Conservation (phyloP, 495 filamentous ascomycete species). For the Aspergillus steynii region DNA sequence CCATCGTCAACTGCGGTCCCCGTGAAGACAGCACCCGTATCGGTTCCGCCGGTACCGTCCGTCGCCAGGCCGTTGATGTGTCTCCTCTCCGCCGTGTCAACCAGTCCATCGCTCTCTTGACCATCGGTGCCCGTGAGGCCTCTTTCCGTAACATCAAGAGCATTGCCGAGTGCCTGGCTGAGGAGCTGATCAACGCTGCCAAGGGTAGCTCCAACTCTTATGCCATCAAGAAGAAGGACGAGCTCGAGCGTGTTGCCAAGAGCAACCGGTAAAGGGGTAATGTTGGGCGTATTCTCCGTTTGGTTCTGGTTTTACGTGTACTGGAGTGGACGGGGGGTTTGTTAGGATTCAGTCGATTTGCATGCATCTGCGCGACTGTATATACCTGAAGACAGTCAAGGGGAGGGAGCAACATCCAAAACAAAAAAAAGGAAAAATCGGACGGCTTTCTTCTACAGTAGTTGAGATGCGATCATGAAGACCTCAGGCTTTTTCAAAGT, state of each 20-base stretch:
- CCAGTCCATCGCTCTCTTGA: slow-evolving; percentile 97
- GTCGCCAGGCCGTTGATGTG: slow-evolving; percentile 99
- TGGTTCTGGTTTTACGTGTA: slow-evolving; percentile 46
- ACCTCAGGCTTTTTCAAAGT: slow-evolving; percentile 34
- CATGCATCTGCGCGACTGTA: slow-evolving; percentile 51
- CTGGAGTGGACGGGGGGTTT: slow-evolving; percentile 52
- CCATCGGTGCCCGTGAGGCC: slow-evolving; percentile 95
- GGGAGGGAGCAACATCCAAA: slow-evolving; percentile 42
- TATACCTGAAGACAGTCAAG: slow-evolving; percentile 43
- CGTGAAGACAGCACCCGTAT: slow-evolving; percentile 99
- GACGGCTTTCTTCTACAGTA: slow-evolving; percentile 48
- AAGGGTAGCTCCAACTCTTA: slow-evolving; percentile 99
- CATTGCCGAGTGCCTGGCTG: slow-evolving; percentile 95
- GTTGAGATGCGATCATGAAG: slow-evolving; percentile 51
- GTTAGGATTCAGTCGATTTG: slow-evolving; percentile 50
- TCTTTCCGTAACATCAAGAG: slow-evolving; percentile 99
- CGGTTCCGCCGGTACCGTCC: slow-evolving; percentile 97
- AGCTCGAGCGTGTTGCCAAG: slow-evolving; percentile 99
- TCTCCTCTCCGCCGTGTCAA: slow-evolving; percentile 99
- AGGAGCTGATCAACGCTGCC: slow-evolving; percentile 99
- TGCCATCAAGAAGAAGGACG: slow-evolving; percentile 99
- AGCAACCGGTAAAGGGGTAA: slow-evolving; percentile 83
- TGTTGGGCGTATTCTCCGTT: slow-evolving; percentile 50
- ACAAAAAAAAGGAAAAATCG: slow-evolving; percentile 42
- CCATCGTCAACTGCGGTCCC: slow-evolving; percentile 99